Conservation (phyloP, 2,329 filamentous ascomycete species). For the Xylaria sp. region DNA sequence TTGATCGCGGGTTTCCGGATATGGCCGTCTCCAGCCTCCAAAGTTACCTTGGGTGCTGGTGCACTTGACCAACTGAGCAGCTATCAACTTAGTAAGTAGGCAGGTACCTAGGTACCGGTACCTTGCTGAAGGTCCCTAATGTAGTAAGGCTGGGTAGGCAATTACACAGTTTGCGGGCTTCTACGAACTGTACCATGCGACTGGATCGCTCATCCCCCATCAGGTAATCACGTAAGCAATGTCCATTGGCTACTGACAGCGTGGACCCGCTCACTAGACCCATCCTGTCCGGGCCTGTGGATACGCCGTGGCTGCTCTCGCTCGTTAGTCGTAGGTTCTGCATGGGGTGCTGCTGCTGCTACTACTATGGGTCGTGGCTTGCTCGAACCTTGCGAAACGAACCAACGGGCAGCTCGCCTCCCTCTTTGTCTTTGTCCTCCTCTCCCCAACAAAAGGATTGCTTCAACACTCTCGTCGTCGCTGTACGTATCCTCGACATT, state of each 20-base stretch:
- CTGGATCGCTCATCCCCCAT: not conserved
- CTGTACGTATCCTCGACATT: constrained; percentile 26
- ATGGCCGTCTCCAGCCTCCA: too few species aligned
- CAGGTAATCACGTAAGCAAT: not conserved
- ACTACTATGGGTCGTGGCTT: not conserved
- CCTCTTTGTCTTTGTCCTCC: constrained; percentile 27
- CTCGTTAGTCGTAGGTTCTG: too few species aligned
- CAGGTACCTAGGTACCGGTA: too few species aligned
- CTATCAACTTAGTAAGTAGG: too few species aligned
- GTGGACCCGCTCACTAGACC: too few species aligned
- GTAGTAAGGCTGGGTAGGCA: too few species aligned
- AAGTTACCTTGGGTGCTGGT: too few species aligned
- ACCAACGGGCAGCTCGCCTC: constrained; percentile 3
- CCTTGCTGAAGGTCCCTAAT: too few species aligned
- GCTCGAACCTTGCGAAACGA: not conserved
- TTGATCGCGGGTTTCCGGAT: too few species aligned
- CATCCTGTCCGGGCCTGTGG: not conserved
- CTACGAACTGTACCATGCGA: not conserved
- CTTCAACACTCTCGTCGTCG: constrained; percentile 16
- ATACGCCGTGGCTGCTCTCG: constrained; percentile 13
- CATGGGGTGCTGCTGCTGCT: too few species aligned
- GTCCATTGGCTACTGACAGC: constrained; percentile 13
- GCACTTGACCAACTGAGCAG: too few species aligned
- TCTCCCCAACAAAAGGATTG: constrained; percentile 23
- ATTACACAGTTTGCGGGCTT: not conserved